Evolutionary conservation across 305 asterid species (phyloP).

Genomic region (Fraxinus paxiana): DNA sequence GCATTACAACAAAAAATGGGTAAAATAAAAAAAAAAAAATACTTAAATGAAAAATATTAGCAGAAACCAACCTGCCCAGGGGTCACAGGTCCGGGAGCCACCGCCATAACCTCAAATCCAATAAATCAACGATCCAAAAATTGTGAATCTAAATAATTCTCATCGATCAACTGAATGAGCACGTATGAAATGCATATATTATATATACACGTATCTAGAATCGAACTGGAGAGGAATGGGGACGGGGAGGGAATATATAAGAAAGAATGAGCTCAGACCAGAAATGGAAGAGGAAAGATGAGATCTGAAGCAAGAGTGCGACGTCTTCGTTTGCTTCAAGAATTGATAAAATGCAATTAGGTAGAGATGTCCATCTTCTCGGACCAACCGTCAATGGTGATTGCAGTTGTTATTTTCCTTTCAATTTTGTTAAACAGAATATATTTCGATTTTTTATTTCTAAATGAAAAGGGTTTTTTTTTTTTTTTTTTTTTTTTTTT

Average conservation of each 20-base stretch:
- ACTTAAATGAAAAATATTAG: conserved; percentile 7
- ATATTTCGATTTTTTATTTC: background rate
- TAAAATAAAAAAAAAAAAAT: background rate
- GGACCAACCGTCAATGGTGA: conserved; percentile 42
- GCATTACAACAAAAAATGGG: conserved; percentile 3
- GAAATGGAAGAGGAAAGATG: conserved; percentile 29
- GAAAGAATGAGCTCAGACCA: conserved; percentile 20
- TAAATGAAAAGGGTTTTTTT: background rate
- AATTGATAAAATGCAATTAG: conserved; percentile 33
- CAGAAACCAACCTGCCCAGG: conserved; percentile 66
- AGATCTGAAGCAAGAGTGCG: conserved; percentile 60
- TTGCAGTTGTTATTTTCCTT: conserved; percentile 18
- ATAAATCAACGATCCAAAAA: conserved; percentile 30
- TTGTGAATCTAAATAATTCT: conserved; percentile 32
- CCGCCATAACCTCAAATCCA: conserved; percentile 44
- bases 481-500: too few species aligned
- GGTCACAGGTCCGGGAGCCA: conserved; percentile 69
- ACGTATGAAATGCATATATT: conserved; percentile 14
- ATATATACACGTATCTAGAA: conserved; percentile 14
- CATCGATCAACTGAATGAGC: conserved; percentile 34
- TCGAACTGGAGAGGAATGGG: conserved; percentile 1
- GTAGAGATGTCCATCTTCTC: conserved; percentile 28
- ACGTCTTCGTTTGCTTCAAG: conserved; percentile 62
- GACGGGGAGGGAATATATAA: conserved; percentile 16
- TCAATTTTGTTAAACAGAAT: background rate